A percentile compares a stretch with the other conserved stretches of the same genome.
These are phyloP conservation scores for Effrenium voratum DNA, from an alignment of 73 alveolate genomes.

Conservation along the genomic window DNA sequence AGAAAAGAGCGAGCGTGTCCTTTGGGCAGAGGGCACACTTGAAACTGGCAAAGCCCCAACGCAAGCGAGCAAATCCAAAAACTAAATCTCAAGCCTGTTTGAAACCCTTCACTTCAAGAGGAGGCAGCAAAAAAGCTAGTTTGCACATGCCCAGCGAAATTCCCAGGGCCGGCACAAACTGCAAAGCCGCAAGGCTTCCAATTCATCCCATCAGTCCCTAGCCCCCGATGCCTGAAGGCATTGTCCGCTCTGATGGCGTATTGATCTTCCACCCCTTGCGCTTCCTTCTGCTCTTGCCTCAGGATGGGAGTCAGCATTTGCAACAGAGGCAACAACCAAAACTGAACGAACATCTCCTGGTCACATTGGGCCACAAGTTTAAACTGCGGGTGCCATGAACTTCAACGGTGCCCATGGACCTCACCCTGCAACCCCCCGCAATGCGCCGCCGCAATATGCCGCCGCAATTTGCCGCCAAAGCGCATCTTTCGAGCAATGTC, in stretches of 20 bases:
- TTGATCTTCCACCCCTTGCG: conserved; percentile 24
- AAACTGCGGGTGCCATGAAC: neutral
- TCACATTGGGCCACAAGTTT: neutral
- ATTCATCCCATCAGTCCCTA: too few species aligned
- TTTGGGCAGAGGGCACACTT: too few species aligned
- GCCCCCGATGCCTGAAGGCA: conserved; percentile 51
- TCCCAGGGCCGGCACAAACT: too few species aligned
- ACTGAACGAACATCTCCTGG: neutral
- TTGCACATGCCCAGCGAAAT: too few species aligned
- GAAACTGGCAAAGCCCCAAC: too few species aligned
- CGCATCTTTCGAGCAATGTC: conserved; percentile 39
- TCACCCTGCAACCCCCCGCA: too few species aligned
- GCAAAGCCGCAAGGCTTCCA: too few species aligned
- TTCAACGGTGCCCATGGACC: neutral
- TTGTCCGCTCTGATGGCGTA: conserved; percentile 58
- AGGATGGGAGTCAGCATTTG: neutral
- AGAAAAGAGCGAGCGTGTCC: too few species aligned
- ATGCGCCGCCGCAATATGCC: neutral
- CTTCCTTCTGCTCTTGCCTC: conserved; percentile 60
- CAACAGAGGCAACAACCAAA: neutral
- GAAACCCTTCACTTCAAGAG: too few species aligned
- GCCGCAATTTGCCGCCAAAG: neutral
- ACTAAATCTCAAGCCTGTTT: too few species aligned
- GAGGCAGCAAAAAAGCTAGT: too few species aligned
- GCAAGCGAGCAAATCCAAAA: too few species aligned